Base-by-base conservation (phyloP, 225 moss, liverwort and hornwort species). In the Pleurozium schreberi region DNA sequence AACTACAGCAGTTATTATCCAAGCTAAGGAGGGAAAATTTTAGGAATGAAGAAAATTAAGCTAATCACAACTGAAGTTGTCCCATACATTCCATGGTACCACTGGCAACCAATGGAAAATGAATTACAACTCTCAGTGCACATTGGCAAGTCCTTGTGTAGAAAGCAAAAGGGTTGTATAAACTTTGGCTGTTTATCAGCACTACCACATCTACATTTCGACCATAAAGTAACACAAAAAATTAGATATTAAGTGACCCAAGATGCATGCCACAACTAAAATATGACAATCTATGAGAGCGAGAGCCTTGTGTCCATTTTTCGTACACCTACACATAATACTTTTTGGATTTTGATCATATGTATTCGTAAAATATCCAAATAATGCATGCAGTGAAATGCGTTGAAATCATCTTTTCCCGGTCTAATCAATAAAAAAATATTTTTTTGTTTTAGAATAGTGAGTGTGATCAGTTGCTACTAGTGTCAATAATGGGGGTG, bases 221-320 rank as follows among this genome's bases (percentile, higher is more conserved):
- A 53, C 14, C 23, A 36, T 9, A 6, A 23, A 40, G 26, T 26
- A 11, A 2, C 5, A 11, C 15, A 10, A 3, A 58, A 58, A 80
- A 0, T 1, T 42, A 26, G 2, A 59, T 18, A 5, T 27, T 28
- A 3, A 80, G n/a, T 17, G 5, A 19, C 0, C 8, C 11, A 16
- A 58, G 40, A 40, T 80, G 11, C 8, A 8, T n/a, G n/a, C n/a
- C 7, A 52, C 13, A 50, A 12, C 8, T 3, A 50, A 8, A 52
- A 53, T 6, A 77, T 38, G 25, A 6, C 25, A 55, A 77, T 53
- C 0, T 21, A 77, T 1, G 16, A 77, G 4, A 77, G 15, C 6
- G 16, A 77, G 4, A 77, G 15, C 6, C 1, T 55, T 10, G 6
- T 25, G 2, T 25, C 0, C 0, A 38, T 38, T 36, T 6, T 25